A percentile compares a stretch with the other conserved stretches of the same genome.
Conservation (phyloP, 352 stramenopile genomes). For the Pelagophyceae sp. region DNA sequence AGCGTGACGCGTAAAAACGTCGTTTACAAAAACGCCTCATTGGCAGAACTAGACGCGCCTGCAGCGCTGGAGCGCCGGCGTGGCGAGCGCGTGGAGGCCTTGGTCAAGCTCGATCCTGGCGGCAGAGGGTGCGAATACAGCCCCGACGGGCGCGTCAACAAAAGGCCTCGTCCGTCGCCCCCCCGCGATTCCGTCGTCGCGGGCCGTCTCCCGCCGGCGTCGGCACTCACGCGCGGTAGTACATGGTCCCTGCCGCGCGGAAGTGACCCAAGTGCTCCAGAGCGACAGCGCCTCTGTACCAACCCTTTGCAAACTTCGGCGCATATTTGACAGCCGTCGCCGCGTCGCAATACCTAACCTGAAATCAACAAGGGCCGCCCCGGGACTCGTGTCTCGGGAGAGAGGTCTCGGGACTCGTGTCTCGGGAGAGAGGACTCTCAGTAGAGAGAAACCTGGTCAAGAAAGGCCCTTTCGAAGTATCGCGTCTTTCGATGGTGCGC, state of each 20-base stretch:
- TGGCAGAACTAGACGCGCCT: neutral
- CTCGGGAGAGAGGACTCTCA: too few species aligned
- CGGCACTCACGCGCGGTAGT: neutral
- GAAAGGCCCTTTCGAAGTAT: too few species aligned
- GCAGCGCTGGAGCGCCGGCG: constrained; percentile 2
- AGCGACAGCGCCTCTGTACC: constrained; percentile 1
- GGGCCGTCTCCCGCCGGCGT: too few species aligned
- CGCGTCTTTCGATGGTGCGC: too few species aligned
- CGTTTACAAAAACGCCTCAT: too few species aligned
- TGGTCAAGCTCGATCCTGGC: neutral
- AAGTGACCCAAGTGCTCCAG: constrained; percentile 1
- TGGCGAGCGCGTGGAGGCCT: neutral
- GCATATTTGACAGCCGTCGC: neutral
- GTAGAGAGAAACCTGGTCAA: too few species aligned
- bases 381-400: too few species aligned
- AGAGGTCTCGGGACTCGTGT: too few species aligned
- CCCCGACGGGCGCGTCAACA: neutral
- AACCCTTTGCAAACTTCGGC: constrained; percentile 7
- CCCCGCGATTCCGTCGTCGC: too few species aligned
- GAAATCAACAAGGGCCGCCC: too few species aligned
- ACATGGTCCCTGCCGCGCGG: neutral
- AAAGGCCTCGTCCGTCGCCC: neutral
- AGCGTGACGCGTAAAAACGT: neutral
- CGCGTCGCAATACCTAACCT: constrained; percentile 21
- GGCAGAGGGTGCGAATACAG: neutral